Evolutionary conservation across 1,139 yeast genomes (phyloP).

Genomic region (Yamadazyma kanchanaburiensis): DNA sequence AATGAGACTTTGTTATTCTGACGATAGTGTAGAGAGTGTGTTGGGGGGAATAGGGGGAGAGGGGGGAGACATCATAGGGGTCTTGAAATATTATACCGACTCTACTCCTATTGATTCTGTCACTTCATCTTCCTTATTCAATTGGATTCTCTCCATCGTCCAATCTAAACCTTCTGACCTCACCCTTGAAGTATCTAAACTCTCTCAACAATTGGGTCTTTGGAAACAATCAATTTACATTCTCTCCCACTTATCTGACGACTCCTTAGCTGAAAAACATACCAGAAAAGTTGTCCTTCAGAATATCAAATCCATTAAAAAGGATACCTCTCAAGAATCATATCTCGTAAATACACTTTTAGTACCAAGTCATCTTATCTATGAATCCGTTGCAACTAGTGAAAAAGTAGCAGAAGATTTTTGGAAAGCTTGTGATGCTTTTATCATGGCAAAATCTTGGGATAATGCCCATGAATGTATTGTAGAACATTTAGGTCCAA

Average conservation of each 20-base stretch:
- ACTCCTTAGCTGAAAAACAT: constrained; percentile 32
- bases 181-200: constrained; percentile 49
- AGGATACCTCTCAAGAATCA: constrained; percentile 24
- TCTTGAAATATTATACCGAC: constrained; percentile 7
- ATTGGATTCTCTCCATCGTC: constrained; percentile 54
- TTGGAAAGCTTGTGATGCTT: constrained; percentile 58
- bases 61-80: constrained; percentile 26
- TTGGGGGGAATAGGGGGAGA: background rate
- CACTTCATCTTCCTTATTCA: no score
- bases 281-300: constrained; percentile 46
- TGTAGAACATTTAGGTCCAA: constrained; percentile 64
- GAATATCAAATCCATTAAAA: constrained; percentile 41
- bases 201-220: constrained; percentile 45
- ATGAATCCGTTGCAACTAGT: constrained; percentile 51
- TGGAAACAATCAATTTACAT: constrained; percentile 64
- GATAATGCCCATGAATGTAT: constrained; percentile 63
- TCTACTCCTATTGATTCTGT: constrained; percentile 26
- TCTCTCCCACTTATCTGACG: constrained; percentile 49
- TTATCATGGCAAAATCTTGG: constrained; percentile 60
- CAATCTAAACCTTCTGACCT: constrained; percentile 32
- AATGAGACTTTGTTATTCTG: constrained; percentile 59
- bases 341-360: constrained; percentile 31
- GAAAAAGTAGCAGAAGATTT: constrained; percentile 39
- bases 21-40: constrained; percentile 24
- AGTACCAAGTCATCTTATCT: constrained; percentile 46